Conservation (phyloP, 1,139 yeast species). For the Arxiozyma bovina region DNA sequence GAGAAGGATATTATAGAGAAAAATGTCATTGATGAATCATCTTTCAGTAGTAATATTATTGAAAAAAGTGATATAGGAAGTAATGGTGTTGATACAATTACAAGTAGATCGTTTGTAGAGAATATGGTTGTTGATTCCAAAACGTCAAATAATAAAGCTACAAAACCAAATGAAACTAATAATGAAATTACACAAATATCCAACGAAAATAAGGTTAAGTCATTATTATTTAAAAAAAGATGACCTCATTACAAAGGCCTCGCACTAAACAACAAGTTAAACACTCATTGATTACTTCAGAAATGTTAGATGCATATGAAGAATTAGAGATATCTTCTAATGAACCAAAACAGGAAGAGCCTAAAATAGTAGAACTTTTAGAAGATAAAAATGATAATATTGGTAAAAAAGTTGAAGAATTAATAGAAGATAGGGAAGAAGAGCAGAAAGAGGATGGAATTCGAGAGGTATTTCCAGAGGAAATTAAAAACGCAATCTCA, state of each 20-base stretch:
- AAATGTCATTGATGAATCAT: neutral
- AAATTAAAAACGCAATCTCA: constrained; percentile 12
- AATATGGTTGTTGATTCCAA: constrained; percentile 6
- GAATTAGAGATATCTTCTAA: neutral
- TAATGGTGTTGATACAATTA: neutral
- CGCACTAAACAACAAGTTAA: neutral
- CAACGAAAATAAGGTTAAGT: neutral
- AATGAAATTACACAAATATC: neutral
- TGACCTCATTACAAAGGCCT: constrained; percentile 6
- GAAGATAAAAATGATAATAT: neutral
- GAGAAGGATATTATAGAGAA: neutral
- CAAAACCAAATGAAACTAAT: neutral
- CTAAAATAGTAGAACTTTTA: neutral
- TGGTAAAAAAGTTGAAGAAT: too few relatives aligned
- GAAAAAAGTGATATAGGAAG: constrained; percentile 3
- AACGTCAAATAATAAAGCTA: neutral
- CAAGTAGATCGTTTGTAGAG: neutral
- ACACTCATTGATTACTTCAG: constrained; percentile 4
- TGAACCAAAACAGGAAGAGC: neutral
- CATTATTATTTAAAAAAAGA: constrained; percentile 1
- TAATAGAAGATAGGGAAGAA: neutral
- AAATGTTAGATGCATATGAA: constrained; percentile 6
- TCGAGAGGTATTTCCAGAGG: constrained; percentile 10
- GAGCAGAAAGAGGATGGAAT: constrained; percentile 1
- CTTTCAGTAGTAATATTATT: neutral